Evolutionary conservation across 1,284 basidiomycete genomes (phyloP), one percentile per base, ranked within the genome.

Genomic region (Gomphus bonarii): DNA sequence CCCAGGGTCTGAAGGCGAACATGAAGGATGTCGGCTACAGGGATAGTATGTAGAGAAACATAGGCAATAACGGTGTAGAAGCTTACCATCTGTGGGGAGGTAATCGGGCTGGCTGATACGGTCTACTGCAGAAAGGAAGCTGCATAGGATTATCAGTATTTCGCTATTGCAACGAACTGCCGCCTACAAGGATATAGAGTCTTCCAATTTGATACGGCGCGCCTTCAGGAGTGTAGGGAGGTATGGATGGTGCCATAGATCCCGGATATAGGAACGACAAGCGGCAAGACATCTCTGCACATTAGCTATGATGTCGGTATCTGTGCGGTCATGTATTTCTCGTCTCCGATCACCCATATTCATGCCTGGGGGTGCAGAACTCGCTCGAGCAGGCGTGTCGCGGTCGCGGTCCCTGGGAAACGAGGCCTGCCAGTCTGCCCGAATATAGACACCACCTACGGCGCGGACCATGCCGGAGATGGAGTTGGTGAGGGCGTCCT

Each of bases 1-100:
- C 87, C 87, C 81, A 91, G 88, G 7, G 87, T 91, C 64, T 89
- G 88, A 53, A 91, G 84, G 28, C 88, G 83, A 20, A 86, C 87
- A 65, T 88, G 87, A 11, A 91, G 73, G 55, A 91, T 89, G 64
- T 91, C 88, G 66, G 90, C 88, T 88, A 59, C 12, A n/a, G 42
- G 11, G 30, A 43, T n/a, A 67, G 70, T 67, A 66, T 65, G 42
- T 38, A 42, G 14, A 30, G 43, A 18, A 4, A n/a, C 40, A 54
- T 20, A 53, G 25, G 36, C 51, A 57, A 50, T 52, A 31, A 53
- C 16, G 22, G 47, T 38, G 31, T 36, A 25, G 40, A 50, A 6
- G 58, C 64, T 52, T 65, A 85, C 85, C 86, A 52, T 80, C 86
- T 1, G 82, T 82, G 30, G 88, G 88, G 50, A 85, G 69, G 62